phyloP scores from a whole-genome alignment of 192 early-diverging fungal species.

The Spizellomyces sp. region DNA sequence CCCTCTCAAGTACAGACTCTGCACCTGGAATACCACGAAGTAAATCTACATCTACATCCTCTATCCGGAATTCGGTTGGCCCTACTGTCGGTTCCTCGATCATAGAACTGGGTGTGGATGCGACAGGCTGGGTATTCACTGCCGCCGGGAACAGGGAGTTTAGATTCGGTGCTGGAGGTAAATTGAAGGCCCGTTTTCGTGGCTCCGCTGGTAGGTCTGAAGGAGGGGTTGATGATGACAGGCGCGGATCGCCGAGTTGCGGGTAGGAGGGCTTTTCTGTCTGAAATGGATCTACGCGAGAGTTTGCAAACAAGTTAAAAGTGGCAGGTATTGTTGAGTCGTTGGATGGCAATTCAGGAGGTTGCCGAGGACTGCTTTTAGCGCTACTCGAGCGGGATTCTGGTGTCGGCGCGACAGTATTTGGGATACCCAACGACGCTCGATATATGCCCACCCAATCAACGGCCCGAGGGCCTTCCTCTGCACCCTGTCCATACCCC shows the following conservation, averaged over 20 bases:
- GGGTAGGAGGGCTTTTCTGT: too few relatives aligned
- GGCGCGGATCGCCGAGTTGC: too few relatives aligned
- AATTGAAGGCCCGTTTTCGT: too few relatives aligned
- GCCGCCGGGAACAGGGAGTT: too few relatives aligned
- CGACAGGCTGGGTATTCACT: not conserved
- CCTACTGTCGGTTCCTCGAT: not conserved
- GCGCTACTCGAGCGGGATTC: too few relatives aligned
- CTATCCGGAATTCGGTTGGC: not conserved
- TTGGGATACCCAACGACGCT: not conserved
- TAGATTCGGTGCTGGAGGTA: too few relatives aligned
- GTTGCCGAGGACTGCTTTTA: not conserved
- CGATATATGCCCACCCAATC: not conserved
- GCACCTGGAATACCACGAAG: not conserved
- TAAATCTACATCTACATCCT: conserved; percentile 1
- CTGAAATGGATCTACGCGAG: too few relatives aligned
- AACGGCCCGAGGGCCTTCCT: not conserved
- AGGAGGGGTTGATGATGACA: not conserved
- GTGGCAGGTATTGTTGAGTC: not conserved
- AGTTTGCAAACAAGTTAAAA: too few relatives aligned
- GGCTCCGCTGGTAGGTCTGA: too few relatives aligned
- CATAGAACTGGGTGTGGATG: not conserved
- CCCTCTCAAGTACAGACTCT: not conserved
- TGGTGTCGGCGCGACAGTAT: too few relatives aligned
- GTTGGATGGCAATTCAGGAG: not conserved
- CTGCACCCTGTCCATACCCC: not conserved